Evolutionary conservation across 2,329 filamentous ascomycete species (phyloP), one percentile per base, ranked within the genome.

Genomic region (Hypoxylon sp.): DNA sequence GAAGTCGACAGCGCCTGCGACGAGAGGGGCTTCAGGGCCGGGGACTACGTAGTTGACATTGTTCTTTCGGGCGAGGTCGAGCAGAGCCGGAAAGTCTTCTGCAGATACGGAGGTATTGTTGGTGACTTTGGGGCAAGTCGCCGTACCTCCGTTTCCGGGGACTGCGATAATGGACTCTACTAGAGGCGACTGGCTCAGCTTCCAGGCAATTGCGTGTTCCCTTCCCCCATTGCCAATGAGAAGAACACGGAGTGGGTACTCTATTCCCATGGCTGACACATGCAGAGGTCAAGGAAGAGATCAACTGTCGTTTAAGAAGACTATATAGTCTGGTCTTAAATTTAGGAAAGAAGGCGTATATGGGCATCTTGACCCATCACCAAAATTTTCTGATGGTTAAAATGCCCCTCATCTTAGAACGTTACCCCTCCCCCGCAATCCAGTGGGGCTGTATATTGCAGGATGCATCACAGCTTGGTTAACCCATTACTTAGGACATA

Each of bases 191-290:
- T 97, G 92, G 77, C 91, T 89, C 70, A 98, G 85, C 83, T 97
- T 98, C 94, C 94, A 98, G 46, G 94, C 94, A 70, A 98, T 87
- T 51, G 94, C 93, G 82, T 98, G 94, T 83, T 99, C 96, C 76
- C 96, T 91, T 75, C 95, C 96, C 73, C 96, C 96, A 78, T 95
- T 97, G 77, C 96, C 95, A 72, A 98, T 90, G 70, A 98, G 90
- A 70, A 98, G 90, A 74, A 98, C 86, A 74, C 90, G 88, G 70
- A 94, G 85, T 33, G 80, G 72, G 53, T 65, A 75, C 62, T 75
- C 65, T 26, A 72, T 63, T 53, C 67, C 72, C 77, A 78, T 78
- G 42, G 42, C 65, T 70, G n/a, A 65, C 47, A 33, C n/a, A 46
- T 19, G n/a, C 35, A 35, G 42, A 55, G 11, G 6, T 48, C 37